Evolutionary conservation across 108 stramenopile genomes (phyloP).

Genomic region (Chaetoceros tenuissimus): DNA sequence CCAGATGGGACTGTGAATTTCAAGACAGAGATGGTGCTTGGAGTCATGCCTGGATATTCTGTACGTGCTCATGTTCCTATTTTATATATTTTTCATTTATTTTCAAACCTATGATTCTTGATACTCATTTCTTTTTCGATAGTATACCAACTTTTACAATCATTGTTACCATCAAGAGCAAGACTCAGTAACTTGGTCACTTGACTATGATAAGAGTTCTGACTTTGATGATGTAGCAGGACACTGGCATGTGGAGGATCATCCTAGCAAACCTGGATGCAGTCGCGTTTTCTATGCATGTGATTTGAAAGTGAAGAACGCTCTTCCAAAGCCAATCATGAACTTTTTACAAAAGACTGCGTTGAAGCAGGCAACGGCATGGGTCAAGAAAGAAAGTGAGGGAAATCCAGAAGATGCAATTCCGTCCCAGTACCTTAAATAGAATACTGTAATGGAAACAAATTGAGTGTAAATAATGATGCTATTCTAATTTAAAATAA

Average conservation of each 20-base stretch:
- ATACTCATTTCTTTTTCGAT: constrained; percentile 8
- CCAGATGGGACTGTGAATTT: constrained; percentile 31
- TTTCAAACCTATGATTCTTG: constrained; percentile 1
- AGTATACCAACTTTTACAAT: constrained; percentile 56
- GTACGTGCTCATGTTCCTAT: constrained; percentile 23
- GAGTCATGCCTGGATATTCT: constrained; percentile 61
- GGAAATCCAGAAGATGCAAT: constrained; percentile 18
- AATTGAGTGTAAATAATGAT: no score
- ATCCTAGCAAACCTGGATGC: constrained; percentile 33
- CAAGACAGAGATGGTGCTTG: constrained; percentile 56
- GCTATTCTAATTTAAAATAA: no score
- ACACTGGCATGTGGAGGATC: constrained; percentile 62
- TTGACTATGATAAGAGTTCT: constrained; percentile 62
- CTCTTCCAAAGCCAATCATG: constrained; percentile 46
- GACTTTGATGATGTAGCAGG: constrained; percentile 72
- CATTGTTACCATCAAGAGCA: constrained; percentile 33
- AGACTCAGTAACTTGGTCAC: constrained; percentile 50
- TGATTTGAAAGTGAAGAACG: constrained; percentile 50
- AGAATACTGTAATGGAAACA: neutral
- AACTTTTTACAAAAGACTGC: constrained; percentile 62
- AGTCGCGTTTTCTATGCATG: constrained; percentile 67
- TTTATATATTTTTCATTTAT: constrained; percentile 1
- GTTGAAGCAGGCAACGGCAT: constrained; percentile 48
- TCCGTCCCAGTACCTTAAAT: constrained; percentile 6
- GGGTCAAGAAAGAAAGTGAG: constrained; percentile 75